Evolutionary conservation across 2,329 filamentous ascomycete genomes (phyloP), one percentile per base, ranked within the genome.

Genomic region (Aspergillus pseudotamarii): DNA sequence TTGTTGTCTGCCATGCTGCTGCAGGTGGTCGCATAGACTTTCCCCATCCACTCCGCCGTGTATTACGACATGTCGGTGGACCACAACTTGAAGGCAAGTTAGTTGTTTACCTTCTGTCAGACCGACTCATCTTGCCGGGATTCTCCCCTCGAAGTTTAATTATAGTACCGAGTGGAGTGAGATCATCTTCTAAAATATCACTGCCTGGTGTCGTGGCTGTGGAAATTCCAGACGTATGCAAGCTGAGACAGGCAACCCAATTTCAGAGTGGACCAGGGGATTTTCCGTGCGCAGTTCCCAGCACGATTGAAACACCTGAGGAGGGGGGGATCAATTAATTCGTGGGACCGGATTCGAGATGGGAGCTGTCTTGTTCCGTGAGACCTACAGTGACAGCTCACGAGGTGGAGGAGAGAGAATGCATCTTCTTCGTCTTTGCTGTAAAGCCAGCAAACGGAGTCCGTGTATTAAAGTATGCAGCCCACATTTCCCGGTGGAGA

Each of bases 381-480:
- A 54, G 34, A 54, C 51, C 32, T 54, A 54, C 30, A 54, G 32
- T 54, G 51, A 54, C 51, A 54, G 51, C 51, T 54, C 51, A 54
- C 51, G 48, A 32, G 43, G 48, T 51, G 48, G 48, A 51, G 48
- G 48, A 51, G 21, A 51, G 21, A 23, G 1, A 16, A 26, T 26
- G 12, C 48, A 51, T 51, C 26, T 19, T 19, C 21, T 48, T 48
- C 14, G 21, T 28, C 45, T 6, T 6, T 14, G 21, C 14, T 26
- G 11, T 48, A 11, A 26, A 41, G 6, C 12, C 21, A 48, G 45
- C 14, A 46, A 46, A 23, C 43, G 43, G 43, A 21, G 43, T 14
- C 43, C 43, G n/a, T 48, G 45, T 48, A 12, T 48, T 51, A 51
- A 28, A 14, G 48, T 51, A 51, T 51, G 48, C 26, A 51, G 10